These are phyloP conservation scores for Dactylellina drechsleri DNA, from an alignment of 2,329 filamentous ascomycete genomes.

Conservation along the genomic window DNA sequence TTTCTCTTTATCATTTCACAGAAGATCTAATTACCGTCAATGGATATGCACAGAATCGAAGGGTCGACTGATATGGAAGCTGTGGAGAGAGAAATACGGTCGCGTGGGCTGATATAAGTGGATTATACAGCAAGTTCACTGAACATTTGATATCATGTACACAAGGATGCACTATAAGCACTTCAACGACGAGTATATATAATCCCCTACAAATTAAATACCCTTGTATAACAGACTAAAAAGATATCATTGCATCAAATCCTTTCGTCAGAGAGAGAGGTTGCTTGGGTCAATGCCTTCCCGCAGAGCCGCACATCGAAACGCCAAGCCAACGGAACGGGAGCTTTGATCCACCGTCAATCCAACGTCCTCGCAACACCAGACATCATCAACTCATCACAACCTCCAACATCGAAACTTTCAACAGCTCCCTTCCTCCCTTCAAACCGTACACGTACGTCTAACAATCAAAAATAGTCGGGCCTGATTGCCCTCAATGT, in stretches of 20 bases:
- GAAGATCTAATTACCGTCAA: neutral
- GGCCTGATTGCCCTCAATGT: constrained; percentile 21
- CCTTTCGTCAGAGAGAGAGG: neutral
- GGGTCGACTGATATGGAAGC: constrained; percentile 59
- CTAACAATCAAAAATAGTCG: neutral
- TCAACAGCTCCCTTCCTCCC: neutral
- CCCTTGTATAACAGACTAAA: no score
- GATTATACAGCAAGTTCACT: neutral
- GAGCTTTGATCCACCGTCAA: constrained; percentile 27
- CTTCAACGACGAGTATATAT: no score
- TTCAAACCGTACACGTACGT: constrained; percentile 24
- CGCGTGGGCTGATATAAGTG: constrained; percentile 49
- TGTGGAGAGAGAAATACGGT: constrained; percentile 58
- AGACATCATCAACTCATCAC: constrained; percentile 11
- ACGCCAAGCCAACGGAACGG: constrained; percentile 41
- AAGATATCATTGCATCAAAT: neutral
- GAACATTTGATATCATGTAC: neutral
- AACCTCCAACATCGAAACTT: neutral
- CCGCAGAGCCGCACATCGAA: constrained; percentile 42
- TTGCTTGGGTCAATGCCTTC: constrained; percentile 1
- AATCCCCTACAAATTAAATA: no score
- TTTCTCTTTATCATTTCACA: neutral
- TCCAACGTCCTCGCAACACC: constrained; percentile 28
- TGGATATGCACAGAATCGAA: constrained; percentile 56
- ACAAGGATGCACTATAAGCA: no score